Percentiles rank a stretch among this genome's conserved stretches.
Evolutionary conservation across 73 alveolate genomes (phyloP).

Genomic region (Chromera velia): DNA sequence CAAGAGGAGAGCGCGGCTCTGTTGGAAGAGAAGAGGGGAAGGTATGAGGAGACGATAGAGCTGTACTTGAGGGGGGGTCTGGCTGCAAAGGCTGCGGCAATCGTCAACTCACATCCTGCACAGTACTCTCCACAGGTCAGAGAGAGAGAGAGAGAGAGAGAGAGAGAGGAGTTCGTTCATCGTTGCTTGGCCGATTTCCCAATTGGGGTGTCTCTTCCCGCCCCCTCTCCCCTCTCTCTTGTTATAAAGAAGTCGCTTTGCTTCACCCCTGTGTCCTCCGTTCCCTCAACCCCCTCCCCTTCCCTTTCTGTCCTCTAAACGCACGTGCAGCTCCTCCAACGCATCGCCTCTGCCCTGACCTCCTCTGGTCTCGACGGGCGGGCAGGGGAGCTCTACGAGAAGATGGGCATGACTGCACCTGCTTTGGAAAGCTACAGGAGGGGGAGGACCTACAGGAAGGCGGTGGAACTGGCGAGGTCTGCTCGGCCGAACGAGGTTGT

Average conservation of each 20-base stretch:
- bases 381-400: conserved; percentile 98
- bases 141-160: conserved; percentile 88
- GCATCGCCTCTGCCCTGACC: conserved; percentile 26
- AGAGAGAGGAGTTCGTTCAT: no score
- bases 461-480: conserved; percentile 69
- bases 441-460: conserved; percentile 96
- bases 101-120: conserved; percentile 85
- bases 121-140: conserved; percentile 83
- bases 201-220: no score
- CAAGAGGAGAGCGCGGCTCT: conserved; percentile 96
- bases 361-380: conserved; percentile 93
- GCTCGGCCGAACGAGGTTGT: conserved; percentile 47
- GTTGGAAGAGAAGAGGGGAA: conserved; percentile 93
- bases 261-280: no score
- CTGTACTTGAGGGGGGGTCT: conserved; percentile 96
- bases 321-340: neutral
- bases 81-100: conserved; percentile 98
- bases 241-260: no score
- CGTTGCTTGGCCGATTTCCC: no score
- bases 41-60: conserved; percentile 75
- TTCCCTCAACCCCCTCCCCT: neutral
- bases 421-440: conserved; percentile 90
- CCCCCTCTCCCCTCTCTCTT: no score
- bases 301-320: neutral
- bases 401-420: conserved; percentile 86